These are phyloP conservation scores for Pythium myriotylum DNA, from an alignment of 352 stramenopile genomes.

Conservation along the genomic window DNA sequence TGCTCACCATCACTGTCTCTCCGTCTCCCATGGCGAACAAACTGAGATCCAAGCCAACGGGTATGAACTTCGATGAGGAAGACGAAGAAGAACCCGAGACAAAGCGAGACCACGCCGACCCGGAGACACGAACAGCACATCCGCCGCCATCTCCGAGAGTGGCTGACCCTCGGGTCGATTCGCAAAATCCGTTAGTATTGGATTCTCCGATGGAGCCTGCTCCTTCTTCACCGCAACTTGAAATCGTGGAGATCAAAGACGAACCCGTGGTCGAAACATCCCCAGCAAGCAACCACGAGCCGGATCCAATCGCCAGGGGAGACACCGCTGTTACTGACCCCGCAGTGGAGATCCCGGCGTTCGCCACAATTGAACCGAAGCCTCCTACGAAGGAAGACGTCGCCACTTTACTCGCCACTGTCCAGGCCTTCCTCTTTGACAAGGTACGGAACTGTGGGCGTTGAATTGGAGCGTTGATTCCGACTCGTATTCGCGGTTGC, in stretches of 20 bases:
- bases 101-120: background rate
- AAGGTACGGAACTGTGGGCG: conserved; percentile 5
- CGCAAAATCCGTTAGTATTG: conserved; percentile 5
- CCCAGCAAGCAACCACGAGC: no score
- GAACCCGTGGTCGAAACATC: no score
- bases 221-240: background rate
- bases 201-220: background rate
- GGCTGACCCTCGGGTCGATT: background rate
- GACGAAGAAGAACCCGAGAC: conserved; percentile 9
- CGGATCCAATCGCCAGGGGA: no score
- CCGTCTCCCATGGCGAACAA: background rate
- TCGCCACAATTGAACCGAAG: background rate
- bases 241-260: background rate
- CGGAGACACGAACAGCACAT: background rate
- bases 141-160: background rate
- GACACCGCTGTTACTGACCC: no score
- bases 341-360: background rate
- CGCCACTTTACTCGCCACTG: background rate
- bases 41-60: background rate
- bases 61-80: conserved; percentile 8
- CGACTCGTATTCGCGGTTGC: background rate
- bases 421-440: conserved; percentile 17
- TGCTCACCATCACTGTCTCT: background rate
- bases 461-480: background rate
- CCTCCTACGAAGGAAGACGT: conserved; percentile 1